Conservation (phyloP, 2,329 filamentous ascomycete species). For the Cladosporium cucumerinum region DNA sequence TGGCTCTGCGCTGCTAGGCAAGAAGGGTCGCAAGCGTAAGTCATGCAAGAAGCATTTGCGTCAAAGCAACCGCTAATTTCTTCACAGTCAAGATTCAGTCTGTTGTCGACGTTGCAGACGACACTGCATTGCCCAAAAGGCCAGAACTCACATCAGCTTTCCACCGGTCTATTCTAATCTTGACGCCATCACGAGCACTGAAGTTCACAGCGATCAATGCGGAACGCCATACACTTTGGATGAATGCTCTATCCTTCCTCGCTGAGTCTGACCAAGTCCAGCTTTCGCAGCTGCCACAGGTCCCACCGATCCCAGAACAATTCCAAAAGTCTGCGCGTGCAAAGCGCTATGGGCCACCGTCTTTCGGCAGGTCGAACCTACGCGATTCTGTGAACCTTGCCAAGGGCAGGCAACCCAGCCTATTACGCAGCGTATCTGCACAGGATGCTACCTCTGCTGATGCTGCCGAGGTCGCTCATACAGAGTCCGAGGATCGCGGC, state of each 20-base stretch:
- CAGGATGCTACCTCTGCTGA: constrained; percentile 23
- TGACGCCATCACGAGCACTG: constrained; percentile 87
- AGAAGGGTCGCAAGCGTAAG: constrained; percentile 91
- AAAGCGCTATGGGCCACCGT: constrained; percentile 30
- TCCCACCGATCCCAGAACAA: constrained; percentile 34
- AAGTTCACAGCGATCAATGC: constrained; percentile 85
- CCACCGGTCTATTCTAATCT: constrained; percentile 88
- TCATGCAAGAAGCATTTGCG: constrained; percentile 26
- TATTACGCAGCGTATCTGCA: constrained; percentile 20
- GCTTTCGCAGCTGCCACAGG: constrained; percentile 27
- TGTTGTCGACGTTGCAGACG: constrained; percentile 93
- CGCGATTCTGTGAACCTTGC: constrained; percentile 87
- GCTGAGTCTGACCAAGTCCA: constrained; percentile 71
- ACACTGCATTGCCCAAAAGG: constrained; percentile 74
- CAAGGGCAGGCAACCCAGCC: constrained; percentile 54
- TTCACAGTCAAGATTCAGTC: constrained; percentile 86
- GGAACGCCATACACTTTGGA: constrained; percentile 91
- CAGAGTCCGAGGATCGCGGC: constrained; percentile 49
- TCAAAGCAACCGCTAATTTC: constrained; percentile 17
- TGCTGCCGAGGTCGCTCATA: constrained; percentile 19
- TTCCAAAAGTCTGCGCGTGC: constrained; percentile 26
- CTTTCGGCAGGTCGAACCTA: constrained; percentile 55
- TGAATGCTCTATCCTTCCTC: constrained; percentile 90
- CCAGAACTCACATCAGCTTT: constrained; percentile 52
- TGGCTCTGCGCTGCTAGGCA: constrained; percentile 84